phyloP scores from a whole-genome alignment of 768 basidiomycete species.

The Mycena haematopus region DNA sequence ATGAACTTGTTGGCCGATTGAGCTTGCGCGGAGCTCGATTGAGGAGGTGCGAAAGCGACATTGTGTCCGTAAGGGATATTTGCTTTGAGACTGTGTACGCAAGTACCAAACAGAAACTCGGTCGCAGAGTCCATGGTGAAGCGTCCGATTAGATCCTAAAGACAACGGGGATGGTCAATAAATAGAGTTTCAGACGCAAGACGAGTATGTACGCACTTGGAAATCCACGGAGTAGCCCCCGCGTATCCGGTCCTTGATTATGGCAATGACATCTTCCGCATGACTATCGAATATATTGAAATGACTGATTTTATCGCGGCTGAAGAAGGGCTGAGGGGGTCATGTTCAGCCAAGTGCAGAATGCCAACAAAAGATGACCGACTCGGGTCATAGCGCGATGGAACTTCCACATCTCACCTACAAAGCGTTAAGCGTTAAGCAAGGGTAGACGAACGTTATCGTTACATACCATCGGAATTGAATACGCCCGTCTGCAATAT shows the following conservation, averaged over 20 bases:
- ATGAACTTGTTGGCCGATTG: conserved; percentile 41
- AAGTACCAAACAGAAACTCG: conserved; percentile 25
- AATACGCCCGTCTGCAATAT: conserved; percentile 27
- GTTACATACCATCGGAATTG: conserved; percentile 23
- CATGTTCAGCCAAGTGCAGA: not conserved
- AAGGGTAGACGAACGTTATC: no score
- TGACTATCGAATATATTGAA: not conserved
- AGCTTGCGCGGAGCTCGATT: conserved; percentile 8
- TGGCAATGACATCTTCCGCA: not conserved
- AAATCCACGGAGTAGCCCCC: not conserved
- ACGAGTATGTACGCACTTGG: not conserved
- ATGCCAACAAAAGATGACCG: not conserved
- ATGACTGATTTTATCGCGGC: not conserved
- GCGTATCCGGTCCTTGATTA: not conserved
- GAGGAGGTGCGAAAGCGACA: conserved; percentile 31
- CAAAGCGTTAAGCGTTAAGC: not conserved
- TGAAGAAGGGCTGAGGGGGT: not conserved
- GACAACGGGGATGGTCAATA: no score
- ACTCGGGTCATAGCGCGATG: not conserved
- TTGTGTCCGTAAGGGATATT: conserved; percentile 52
- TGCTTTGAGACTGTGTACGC: conserved; percentile 51
- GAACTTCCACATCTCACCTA: conserved; percentile 36
- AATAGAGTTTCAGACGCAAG: no score
- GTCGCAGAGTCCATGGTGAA: not conserved
- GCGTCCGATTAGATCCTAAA: not conserved